These are phyloP conservation scores for Melampsora abietis-canadensis DNA, from an alignment of 1,284 basidiomycete species.

Conservation along the genomic window DNA sequence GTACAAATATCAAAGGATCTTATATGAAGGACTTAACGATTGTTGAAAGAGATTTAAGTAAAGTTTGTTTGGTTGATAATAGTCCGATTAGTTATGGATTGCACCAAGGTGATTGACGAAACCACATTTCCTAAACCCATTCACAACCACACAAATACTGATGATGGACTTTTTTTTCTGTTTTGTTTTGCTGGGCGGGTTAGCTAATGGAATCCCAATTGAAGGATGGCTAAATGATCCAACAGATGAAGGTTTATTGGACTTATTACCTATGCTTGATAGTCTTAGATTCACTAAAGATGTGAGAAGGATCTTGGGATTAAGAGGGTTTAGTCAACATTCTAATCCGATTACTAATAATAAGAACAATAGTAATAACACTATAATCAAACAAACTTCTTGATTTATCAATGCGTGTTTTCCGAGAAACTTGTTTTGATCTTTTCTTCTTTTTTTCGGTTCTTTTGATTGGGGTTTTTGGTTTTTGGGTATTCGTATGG, in stretches of 20 bases:
- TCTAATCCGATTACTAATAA: no score
- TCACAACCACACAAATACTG: not conserved
- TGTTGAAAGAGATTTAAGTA: constrained; percentile 80
- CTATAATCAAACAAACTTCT: not conserved
- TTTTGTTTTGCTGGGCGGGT: not conserved
- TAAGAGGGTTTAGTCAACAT: constrained; percentile 55
- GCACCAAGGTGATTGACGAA: constrained; percentile 60
- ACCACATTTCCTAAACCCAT: no score
- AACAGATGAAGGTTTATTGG: constrained; percentile 89
- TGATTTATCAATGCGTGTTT: not conserved
- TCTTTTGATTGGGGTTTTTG: no score
- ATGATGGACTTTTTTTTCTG: not conserved
- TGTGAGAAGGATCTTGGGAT: constrained; percentile 84
- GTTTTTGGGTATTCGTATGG: no score
- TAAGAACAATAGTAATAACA: not conserved
- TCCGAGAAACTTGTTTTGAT: not conserved
- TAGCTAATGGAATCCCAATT: constrained; percentile 95
- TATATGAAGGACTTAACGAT: constrained; percentile 90
- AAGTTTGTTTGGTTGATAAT: constrained; percentile 93
- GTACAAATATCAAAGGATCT: constrained; percentile 84
- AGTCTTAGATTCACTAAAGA: constrained; percentile 92
- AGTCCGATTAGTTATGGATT: constrained; percentile 87
- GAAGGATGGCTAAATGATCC: constrained; percentile 99
- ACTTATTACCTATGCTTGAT: constrained; percentile 90
- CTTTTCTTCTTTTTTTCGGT: not conserved